Percentiles rank a stretch among this genome's conserved stretches.
Conservation (phyloP, 345 rosid species). For the Durio zibethinus region DNA sequence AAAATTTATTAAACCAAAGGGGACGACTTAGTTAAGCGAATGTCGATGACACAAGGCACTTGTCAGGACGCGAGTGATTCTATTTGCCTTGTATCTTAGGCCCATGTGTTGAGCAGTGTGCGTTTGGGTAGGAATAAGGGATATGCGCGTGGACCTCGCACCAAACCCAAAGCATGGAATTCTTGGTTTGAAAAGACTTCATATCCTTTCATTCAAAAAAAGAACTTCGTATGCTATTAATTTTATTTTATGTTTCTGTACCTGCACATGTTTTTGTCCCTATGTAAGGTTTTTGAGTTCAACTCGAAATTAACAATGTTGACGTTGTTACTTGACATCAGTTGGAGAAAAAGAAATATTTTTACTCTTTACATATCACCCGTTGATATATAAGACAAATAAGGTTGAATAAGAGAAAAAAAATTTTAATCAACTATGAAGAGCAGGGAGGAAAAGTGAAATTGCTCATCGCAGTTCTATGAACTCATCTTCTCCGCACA, state of each 20-base stretch:
- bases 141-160: not conserved
- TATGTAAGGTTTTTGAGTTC: not conserved
- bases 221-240: no score
- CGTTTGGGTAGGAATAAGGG: not conserved
- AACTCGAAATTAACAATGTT: not conserved
- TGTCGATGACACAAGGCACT: not conserved
- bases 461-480: conserved; percentile 28
- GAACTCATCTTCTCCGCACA: conserved; percentile 42
- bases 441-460: not conserved
- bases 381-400: not conserved
- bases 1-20: no score
- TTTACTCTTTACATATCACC: no score
- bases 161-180: not conserved
- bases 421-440: not conserved
- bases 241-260: not conserved
- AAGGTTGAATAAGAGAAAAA: not conserved
- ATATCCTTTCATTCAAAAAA: no score
- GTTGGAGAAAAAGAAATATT: no score
- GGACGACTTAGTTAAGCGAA: not conserved
- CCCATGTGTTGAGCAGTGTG: not conserved
- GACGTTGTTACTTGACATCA: not conserved
- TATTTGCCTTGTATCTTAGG: not conserved
- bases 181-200: not conserved
- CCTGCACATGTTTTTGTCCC: not conserved
- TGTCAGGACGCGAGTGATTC: not conserved